These are phyloP conservation scores for Nyctanthes arbortristis DNA, from an alignment of 257 asterid species.

Conservation along the genomic window DNA sequence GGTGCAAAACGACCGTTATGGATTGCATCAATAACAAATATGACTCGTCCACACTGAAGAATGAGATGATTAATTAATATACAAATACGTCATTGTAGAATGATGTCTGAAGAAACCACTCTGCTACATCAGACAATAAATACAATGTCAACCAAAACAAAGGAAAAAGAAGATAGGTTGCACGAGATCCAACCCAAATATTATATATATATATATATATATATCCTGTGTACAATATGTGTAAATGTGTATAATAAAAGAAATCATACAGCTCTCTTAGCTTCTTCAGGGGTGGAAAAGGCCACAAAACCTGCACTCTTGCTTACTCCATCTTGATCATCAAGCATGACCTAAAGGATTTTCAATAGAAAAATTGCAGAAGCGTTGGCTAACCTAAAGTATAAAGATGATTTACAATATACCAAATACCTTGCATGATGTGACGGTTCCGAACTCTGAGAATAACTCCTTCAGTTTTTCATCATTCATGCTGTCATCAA, in stretches of 20 bases:
- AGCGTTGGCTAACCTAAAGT: neutral
- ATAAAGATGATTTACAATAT: neutral
- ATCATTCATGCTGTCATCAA: conserved; percentile 65
- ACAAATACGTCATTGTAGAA: neutral
- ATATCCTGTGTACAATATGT: too few species aligned
- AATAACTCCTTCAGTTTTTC: conserved; percentile 72
- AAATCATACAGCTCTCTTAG: conserved; percentile 73
- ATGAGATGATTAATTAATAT: neutral
- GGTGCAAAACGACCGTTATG: neutral
- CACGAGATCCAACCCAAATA: neutral
- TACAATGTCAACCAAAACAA: neutral
- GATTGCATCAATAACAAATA: neutral
- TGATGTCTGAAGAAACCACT: neutral
- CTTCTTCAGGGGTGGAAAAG: conserved; percentile 72
- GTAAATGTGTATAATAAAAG: neutral
- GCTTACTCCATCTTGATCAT: conserved; percentile 73
- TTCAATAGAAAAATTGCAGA: neutral
- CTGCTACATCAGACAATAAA: neutral
- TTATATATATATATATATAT: too few species aligned
- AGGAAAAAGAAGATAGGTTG: neutral
- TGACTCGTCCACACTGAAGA: neutral
- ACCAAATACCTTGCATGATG: conserved; percentile 77
- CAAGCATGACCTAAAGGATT: conserved; percentile 57
- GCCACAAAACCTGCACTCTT: conserved; percentile 92
- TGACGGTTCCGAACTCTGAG: conserved; percentile 60